phyloP scores from a whole-genome alignment of 2,329 filamentous ascomycete genomes.

The Pyrenochaeta sp. region DNA sequence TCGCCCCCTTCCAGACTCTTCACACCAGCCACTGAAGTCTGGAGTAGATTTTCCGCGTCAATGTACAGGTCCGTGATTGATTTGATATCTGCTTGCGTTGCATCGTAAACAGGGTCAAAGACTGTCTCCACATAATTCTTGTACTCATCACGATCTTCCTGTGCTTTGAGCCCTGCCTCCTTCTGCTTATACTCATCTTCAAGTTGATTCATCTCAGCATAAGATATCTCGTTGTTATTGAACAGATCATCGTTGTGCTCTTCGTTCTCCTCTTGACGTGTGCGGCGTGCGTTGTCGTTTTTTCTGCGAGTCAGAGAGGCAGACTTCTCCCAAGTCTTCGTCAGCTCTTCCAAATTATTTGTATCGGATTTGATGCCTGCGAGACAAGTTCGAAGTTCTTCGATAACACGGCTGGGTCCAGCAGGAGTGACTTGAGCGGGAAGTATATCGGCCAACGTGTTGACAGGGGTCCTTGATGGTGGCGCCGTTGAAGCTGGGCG shows the following conservation, averaged over 20 bases:
- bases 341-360: conserved; percentile 30
- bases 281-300: conserved; percentile 58
- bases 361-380: conserved; percentile 26
- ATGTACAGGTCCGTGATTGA: conserved; percentile 58
- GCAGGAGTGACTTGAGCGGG: conserved; percentile 21
- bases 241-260: conserved; percentile 63
- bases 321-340: conserved; percentile 56
- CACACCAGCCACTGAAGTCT: conserved; percentile 33
- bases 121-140: conserved; percentile 60
- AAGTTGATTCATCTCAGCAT: conserved; percentile 64
- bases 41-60: conserved; percentile 36
- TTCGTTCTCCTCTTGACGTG: conserved; percentile 62
- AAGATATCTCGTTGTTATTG: conserved; percentile 65
- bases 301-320: conserved; percentile 55
- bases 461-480: conserved; percentile 22
- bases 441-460: conserved; percentile 30
- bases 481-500: conserved; percentile 18
- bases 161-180: conserved; percentile 60
- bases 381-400: conserved; percentile 28
- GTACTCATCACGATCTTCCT: conserved; percentile 62
- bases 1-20: conserved; percentile 26
- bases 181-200: conserved; percentile 64
- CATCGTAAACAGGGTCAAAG: conserved; percentile 60
- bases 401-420: conserved; percentile 25
- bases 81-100: conserved; percentile 60